Evolutionary conservation across 169 alveolate species (phyloP).

Genomic region (Pseudocohnilembus persalinus): DNA sequence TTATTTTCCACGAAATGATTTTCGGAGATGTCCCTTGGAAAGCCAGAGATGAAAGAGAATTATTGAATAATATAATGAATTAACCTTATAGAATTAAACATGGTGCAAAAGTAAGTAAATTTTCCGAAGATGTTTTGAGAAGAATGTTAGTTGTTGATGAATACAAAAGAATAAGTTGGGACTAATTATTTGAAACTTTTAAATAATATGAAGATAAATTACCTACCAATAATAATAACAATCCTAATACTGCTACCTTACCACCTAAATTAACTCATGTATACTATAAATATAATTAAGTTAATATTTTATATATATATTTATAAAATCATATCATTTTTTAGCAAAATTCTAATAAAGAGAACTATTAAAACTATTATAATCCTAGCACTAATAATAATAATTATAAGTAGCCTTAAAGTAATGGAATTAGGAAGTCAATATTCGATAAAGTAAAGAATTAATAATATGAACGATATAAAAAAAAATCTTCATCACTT

Average conservation of each 20-base stretch:
- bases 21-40: conserved; percentile 43
- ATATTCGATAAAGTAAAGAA: too few relatives aligned
- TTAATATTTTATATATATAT: neutral
- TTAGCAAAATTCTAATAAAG: neutral
- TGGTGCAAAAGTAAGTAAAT: conserved; percentile 15
- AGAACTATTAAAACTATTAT: too few relatives aligned
- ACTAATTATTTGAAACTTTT: conserved; percentile 7
- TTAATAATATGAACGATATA: too few relatives aligned
- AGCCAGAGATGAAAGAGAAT: conserved; percentile 38
- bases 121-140: conserved; percentile 20
- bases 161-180: conserved; percentile 22
- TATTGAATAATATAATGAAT: conserved; percentile 30
- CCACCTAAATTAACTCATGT: neutral
- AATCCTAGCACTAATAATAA: too few relatives aligned
- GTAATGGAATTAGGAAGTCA: too few relatives aligned
- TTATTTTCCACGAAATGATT: conserved; percentile 46
- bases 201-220: conserved; percentile 4
- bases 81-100: conserved; percentile 25
- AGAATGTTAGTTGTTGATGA: conserved; percentile 23
- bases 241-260: neutral
- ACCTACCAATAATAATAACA: too few relatives aligned
- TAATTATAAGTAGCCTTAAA: too few relatives aligned
- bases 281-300: neutral
- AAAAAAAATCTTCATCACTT: too few relatives aligned
- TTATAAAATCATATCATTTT: neutral